A percentile compares a stretch with the other conserved stretches of the same genome.
These are phyloP conservation scores for Candida ficus DNA, from an alignment of 805 yeast genomes.

Conservation along the genomic window DNA sequence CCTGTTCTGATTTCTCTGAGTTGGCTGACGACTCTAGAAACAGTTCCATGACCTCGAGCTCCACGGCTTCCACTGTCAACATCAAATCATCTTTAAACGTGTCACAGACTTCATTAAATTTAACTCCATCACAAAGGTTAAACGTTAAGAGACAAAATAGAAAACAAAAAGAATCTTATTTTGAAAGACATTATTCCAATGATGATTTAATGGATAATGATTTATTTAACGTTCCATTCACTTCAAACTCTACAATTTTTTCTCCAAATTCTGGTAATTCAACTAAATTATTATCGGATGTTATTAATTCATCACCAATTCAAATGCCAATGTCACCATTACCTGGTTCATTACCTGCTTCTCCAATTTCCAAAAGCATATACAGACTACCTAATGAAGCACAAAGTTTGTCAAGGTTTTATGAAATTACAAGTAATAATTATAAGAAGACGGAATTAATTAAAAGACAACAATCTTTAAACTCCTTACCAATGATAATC, in stretches of 20 bases:
- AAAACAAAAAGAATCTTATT: slow-evolving; percentile 33
- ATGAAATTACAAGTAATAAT: slow-evolving; percentile 15
- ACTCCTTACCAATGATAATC: slow-evolving; percentile 31
- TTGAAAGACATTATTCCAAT: slow-evolving; percentile 28
- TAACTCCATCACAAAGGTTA: slow-evolving; percentile 40
- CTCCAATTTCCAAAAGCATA: slow-evolving; percentile 7
- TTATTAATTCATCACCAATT: slow-evolving; percentile 20
- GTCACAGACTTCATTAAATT: slow-evolving; percentile 9
- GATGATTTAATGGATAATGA: slow-evolving; percentile 37
- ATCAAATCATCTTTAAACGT: slow-evolving; percentile 7
- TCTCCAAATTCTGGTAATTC: slow-evolving; percentile 23
- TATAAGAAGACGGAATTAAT: slow-evolving; percentile 15
- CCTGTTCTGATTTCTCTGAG: slow-evolving; percentile 18
- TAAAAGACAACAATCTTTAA: slow-evolving; percentile 15
- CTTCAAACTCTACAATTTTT: slow-evolving; percentile 25
- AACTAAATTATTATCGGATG: slow-evolving; percentile 15
- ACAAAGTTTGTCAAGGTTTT: slow-evolving; percentile 20
- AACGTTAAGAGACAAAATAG: slow-evolving; percentile 34
- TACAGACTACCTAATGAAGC: slow-evolving; percentile 21
- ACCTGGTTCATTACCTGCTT: slow-evolving; percentile 31
- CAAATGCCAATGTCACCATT: slow-evolving; percentile 43
- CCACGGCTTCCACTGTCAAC: slow-evolving; percentile 8
- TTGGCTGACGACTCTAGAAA: slow-evolving; percentile 21
- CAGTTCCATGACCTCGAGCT: slow-evolving; percentile 24
- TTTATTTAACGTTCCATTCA: slow-evolving; percentile 47